Percentiles rank a stretch among this genome's conserved stretches.
Evolutionary conservation across 768 basidiomycete genomes (phyloP).

Genomic region (Tricholoma sp.): DNA sequence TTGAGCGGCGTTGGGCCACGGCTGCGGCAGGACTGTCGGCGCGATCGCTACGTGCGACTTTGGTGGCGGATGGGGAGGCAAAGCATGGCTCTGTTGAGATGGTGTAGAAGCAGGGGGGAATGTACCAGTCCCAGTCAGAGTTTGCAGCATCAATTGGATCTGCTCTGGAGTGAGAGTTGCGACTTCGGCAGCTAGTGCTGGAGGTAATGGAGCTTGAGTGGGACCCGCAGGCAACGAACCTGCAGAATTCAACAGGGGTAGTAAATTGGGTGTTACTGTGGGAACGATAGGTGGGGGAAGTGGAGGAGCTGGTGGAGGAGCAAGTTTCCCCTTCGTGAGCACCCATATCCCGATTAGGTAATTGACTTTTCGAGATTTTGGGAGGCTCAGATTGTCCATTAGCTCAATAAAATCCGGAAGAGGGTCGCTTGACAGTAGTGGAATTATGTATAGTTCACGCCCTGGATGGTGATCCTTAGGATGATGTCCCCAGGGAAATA

Average conservation of each 20-base stretch:
- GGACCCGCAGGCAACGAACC: conserved; percentile 15
- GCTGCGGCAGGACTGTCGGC: conserved; percentile 15
- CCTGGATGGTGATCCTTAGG: conserved; percentile 74
- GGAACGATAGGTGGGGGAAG: conserved; percentile 13
- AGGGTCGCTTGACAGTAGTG: conserved; percentile 57
- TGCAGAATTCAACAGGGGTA: conserved; percentile 12
- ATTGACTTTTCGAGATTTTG: conserved; percentile 55
- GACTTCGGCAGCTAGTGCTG: conserved; percentile 64
- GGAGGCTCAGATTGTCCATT: conserved; percentile 68
- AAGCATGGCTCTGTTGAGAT: conserved; percentile 6
- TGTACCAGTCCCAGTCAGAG: conserved; percentile 41
- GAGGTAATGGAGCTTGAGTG: conserved; percentile 23
- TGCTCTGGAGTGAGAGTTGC: conserved; percentile 74
- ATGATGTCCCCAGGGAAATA: conserved; percentile 80
- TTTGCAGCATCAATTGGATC: conserved; percentile 61
- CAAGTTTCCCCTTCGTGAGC: conserved; percentile 75
- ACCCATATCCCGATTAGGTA: conserved; percentile 82
- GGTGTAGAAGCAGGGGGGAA: conserved; percentile 19
- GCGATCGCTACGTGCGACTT: conserved; percentile 7
- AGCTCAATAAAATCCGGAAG: conserved; percentile 86
- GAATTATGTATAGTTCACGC: conserved; percentile 84
- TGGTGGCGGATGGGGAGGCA: conserved; percentile 1
- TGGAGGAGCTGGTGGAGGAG: conserved; percentile 28
- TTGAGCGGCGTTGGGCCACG: conserved; percentile 8
- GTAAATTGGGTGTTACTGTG: conserved; percentile 13